phyloP scores from a whole-genome alignment of 306 rosid genomes.

The Prunus kanzakura region DNA sequence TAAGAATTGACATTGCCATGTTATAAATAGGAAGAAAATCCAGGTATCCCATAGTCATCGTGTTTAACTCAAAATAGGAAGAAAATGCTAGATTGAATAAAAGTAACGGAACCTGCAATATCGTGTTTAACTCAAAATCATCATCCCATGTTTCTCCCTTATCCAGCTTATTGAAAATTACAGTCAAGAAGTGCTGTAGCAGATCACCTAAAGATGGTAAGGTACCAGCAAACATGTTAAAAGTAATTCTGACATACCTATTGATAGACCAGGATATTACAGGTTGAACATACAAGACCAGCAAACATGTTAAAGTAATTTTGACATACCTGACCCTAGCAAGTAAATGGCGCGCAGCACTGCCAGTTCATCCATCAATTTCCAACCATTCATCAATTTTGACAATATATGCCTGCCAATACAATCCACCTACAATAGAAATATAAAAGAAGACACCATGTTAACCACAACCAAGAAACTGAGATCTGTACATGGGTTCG shows the following conservation, averaged over 20 bases:
- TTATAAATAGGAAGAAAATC: conserved; percentile 5
- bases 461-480: conserved; percentile 7
- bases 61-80: not conserved
- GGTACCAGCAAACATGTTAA: conserved; percentile 14
- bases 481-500: conserved; percentile 22
- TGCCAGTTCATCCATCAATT: conserved; percentile 93
- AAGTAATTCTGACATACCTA: conserved; percentile 21
- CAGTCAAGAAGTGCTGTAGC: conserved; percentile 88
- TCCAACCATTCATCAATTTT: conserved; percentile 94
- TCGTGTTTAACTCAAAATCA: conserved; percentile 89
- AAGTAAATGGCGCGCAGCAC: conserved; percentile 92
- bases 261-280: conserved; percentile 8
- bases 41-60: not conserved
- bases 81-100: conserved; percentile 11
- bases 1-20: conserved; percentile 14
- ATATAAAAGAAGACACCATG: conserved; percentile 6
- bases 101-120: conserved; percentile 68
- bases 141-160: conserved; percentile 95
- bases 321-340: conserved; percentile 80
- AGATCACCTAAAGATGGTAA: conserved; percentile 70
- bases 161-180: conserved; percentile 84
- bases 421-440: conserved; percentile 68
- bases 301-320: too few species aligned
- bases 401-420: conserved; percentile 75
- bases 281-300: not conserved